Percentiles rank a stretch among this genome's conserved stretches.
Evolutionary conservation across 352 stramenopile species (phyloP).

Genomic region (Blastocystis sp.): DNA sequence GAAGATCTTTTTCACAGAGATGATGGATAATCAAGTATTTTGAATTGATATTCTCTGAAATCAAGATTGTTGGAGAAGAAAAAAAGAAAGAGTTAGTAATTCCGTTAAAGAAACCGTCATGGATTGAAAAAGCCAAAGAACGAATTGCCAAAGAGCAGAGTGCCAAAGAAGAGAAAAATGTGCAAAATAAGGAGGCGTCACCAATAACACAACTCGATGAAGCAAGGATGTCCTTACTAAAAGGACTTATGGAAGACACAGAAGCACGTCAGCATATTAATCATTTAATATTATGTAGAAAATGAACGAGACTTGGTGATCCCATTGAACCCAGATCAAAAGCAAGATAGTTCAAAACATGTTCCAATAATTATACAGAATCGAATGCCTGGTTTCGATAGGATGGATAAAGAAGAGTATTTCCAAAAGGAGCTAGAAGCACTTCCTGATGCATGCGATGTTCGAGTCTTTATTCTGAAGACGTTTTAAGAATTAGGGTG

Average conservation of each 20-base stretch:
- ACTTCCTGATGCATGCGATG: conserved; percentile 79
- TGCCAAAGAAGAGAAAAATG: neutral
- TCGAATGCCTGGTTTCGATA: conserved; percentile 2
- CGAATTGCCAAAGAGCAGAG: conserved; percentile 6
- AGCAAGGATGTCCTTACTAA: conserved; percentile 16
- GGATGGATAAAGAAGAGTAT: conserved; percentile 77
- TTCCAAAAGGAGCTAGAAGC: conserved; percentile 79
- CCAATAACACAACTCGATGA: neutral
- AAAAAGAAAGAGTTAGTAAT: conserved; percentile 61
- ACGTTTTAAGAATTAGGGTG: conserved; percentile 71
- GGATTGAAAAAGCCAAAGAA: conserved; percentile 53
- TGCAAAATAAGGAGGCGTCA: neutral
- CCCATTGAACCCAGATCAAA: neutral
- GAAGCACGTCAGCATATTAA: neutral
- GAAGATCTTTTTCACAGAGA: conserved; percentile 41
- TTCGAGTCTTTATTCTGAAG: conserved; percentile 61
- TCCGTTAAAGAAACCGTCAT: conserved; percentile 35
- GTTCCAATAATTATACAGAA: neutral
- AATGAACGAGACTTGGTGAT: conserved; percentile 17
- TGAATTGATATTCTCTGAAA: neutral
- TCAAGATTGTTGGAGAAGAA: neutral
- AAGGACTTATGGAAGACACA: neutral
- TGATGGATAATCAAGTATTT: conserved; percentile 44
- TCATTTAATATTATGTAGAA: neutral
- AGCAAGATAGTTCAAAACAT: neutral